A percentile compares a stretch with the other conserved stretches of the same genome.
phyloP scores from a whole-genome alignment of 768 basidiomycete genomes.

The Tulasnella sp. region DNA sequence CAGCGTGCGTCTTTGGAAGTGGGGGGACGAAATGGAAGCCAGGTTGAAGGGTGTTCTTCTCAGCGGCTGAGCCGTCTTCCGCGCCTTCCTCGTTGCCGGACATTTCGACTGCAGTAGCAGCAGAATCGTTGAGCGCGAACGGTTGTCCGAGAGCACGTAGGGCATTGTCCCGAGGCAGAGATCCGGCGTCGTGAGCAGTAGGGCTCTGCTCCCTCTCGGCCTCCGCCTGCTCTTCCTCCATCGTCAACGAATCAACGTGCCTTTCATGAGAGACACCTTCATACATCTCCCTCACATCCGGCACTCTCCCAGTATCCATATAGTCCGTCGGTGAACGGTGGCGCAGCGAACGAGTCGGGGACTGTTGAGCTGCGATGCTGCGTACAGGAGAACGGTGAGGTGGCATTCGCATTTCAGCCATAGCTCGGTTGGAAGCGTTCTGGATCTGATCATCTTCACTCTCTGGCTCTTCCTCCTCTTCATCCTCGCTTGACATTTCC shows the following conservation, averaged over 20 bases:
- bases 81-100: neutral
- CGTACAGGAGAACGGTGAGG: neutral
- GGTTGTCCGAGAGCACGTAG: neutral
- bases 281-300: neutral
- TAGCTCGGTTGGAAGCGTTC: neutral
- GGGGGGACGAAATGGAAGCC: neutral
- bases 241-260: neutral
- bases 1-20: neutral
- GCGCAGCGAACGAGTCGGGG: neutral
- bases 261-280: neutral
- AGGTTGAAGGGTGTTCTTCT: neutral
- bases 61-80: neutral
- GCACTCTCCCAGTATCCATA: neutral
- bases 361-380: neutral
- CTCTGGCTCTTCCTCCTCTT: slow-evolving; percentile 11
- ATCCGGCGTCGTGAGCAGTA: neutral
- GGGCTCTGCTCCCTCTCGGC: neutral
- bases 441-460: neutral
- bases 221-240: neutral
- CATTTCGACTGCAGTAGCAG: neutral
- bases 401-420: neutral
- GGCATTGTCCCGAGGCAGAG: neutral
- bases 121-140: neutral
- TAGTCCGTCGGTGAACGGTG: neutral
- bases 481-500: slow-evolving; percentile 14